These are phyloP conservation scores for Candida tibetensis DNA, from an alignment of 805 yeast species.

Conservation along the genomic window DNA sequence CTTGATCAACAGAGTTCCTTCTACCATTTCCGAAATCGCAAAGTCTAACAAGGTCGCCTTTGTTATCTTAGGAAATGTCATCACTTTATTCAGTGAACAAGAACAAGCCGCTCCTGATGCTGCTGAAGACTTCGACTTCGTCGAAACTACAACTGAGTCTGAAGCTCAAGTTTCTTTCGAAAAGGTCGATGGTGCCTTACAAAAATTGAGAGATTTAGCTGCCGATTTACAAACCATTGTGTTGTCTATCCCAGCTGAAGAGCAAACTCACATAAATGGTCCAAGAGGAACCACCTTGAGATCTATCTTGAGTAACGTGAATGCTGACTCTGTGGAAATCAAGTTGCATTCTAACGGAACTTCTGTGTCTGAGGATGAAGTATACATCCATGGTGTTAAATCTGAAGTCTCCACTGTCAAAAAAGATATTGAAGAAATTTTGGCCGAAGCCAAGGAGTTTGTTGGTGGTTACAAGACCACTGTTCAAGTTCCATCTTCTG, in stretches of 20 bases:
- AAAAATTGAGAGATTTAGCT: constrained; percentile 57
- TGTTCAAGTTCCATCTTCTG: constrained; percentile 61
- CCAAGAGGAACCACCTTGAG: constrained; percentile 59
- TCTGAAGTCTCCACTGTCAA: constrained; percentile 55
- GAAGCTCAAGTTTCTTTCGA: constrained; percentile 45
- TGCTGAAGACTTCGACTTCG: constrained; percentile 47
- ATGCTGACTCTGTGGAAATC: constrained; percentile 41
- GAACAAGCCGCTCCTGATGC: constrained; percentile 39
- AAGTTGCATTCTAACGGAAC: constrained; percentile 43
- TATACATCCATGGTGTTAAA: constrained; percentile 69
- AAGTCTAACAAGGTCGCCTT: constrained; percentile 49
- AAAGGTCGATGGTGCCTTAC: constrained; percentile 53
- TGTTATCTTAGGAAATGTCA: constrained; percentile 52
- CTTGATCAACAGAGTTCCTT: constrained; percentile 47
- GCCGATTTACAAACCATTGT: constrained; percentile 48
- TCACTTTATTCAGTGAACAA: constrained; percentile 57
- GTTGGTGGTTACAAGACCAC: constrained; percentile 46
- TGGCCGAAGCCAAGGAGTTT: constrained; percentile 54
- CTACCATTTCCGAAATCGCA: constrained; percentile 40
- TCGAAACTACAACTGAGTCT: constrained; percentile 61
- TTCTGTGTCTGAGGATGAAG: constrained; percentile 45
- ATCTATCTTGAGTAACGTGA: constrained; percentile 36
- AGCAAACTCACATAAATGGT: constrained; percentile 61
- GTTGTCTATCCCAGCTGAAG: constrained; percentile 49
- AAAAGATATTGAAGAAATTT: constrained; percentile 49